Evolutionary conservation across 345 rosid species (phyloP), one percentile per base, ranked within the genome.

Genomic region (Citrus cavaleriei): DNA sequence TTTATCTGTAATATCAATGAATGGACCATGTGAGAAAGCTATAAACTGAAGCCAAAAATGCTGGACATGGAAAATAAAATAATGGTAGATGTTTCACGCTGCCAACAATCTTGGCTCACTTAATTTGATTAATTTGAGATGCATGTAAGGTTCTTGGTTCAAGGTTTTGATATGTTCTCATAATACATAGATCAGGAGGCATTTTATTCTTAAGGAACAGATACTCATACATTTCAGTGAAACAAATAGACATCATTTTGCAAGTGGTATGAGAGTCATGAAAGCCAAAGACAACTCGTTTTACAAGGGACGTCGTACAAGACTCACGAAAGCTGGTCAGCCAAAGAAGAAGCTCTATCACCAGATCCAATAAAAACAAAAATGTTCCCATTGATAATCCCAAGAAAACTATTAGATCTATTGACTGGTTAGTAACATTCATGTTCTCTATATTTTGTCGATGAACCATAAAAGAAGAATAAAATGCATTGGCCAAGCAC

Each of bases 1-100:
- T 77, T 89, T 85, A 88, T 96, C 98, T 93, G 90, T 73, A 73
- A 77, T 64, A 46, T 49, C 68, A 68, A 68, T 28, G 74, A 72
- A 81, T 51, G 76, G 61, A 27, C 68, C 72, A 71, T 71, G 73
- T 82, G 25, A 82, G 58, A 68, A 75, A 81, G 81, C 79, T 72
- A 76, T 7, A 75, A 73, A 84, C 25, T 32, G 54, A 49, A 25
- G 37, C 21, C 58, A 55, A 27, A 74, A 24, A 16, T 66, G 34
- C 51, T 59, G 59, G 34, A 60, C 16, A 61, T n/a, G 12, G 62
- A 9, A 67, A 59, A 42, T 35, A 34, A 75, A 32, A 27, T 49
- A 40, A 30, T 13, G 13, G 61, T 76, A 51, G 22, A 76, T 59
- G 67, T 13, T 35, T 58, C 66, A 73, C 3, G 19, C 19, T 3